Conservation (phyloP, 768 basidiomycete genomes). For the Pleurotus citrinopileatus region DNA sequence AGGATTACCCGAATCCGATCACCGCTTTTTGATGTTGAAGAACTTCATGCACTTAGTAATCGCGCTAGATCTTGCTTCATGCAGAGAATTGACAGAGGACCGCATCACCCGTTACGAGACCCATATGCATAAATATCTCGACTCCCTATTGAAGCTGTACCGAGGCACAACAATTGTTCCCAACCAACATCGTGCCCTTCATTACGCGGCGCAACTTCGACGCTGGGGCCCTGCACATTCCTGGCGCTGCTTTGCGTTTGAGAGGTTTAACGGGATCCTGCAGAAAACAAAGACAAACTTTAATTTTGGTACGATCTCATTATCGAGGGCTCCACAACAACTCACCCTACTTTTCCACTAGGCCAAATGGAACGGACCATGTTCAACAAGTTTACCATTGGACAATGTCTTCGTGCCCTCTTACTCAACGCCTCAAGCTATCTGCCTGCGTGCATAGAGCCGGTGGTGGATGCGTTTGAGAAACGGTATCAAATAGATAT, state of each 20-base stretch:
- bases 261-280: constrained; percentile 22
- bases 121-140: constrained; percentile 24
- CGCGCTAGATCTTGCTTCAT: constrained; percentile 22
- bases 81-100: constrained; percentile 15
- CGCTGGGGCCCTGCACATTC: constrained; percentile 29
- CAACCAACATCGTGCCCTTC: constrained; percentile 31
- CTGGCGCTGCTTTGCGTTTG: constrained; percentile 33
- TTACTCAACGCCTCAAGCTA: neutral
- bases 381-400: neutral
- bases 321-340: no score
- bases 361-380: neutral
- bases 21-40: constrained; percentile 13
- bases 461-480: neutral
- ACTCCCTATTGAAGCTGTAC: constrained; percentile 16
- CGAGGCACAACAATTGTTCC: constrained; percentile 17
- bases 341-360: neutral
- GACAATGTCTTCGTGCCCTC: neutral
- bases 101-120: constrained; percentile 16
- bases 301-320: constrained; percentile 22
- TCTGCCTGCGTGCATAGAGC: neutral
- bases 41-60: constrained; percentile 28
- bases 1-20: neutral
- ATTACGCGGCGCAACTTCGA: constrained; percentile 22
- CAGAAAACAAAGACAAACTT: constrained; percentile 20
- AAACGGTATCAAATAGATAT: neutral